A percentile compares a stretch with the other conserved stretches of the same genome.
These are phyloP conservation scores for Vanrija humicola DNA, from an alignment of 1,284 basidiomycete genomes.

Conservation along the genomic window DNA sequence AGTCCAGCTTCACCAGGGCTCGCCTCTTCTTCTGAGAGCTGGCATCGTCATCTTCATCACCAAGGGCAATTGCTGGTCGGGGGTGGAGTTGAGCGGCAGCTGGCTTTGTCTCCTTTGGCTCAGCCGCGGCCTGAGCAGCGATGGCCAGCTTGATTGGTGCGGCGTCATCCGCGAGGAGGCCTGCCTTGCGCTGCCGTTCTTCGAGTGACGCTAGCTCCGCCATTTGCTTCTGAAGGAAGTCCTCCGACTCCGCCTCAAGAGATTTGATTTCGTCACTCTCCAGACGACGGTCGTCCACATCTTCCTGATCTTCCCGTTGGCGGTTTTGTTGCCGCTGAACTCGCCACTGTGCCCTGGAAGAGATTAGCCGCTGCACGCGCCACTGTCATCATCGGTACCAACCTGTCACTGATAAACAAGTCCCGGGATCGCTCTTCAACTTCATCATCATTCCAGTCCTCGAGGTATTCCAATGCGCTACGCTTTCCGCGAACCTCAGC, in stretches of 20 bases:
- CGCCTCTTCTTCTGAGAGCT: constrained; percentile 67
- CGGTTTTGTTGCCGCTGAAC: constrained; percentile 63
- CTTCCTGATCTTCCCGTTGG: constrained; percentile 68
- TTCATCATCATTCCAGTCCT: constrained; percentile 86
- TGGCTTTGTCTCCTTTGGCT: constrained; percentile 47
- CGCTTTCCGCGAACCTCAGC: constrained; percentile 67
- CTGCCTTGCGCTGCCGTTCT: constrained; percentile 78
- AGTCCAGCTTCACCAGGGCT: constrained; percentile 78
- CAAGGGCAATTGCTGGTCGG: constrained; percentile 55
- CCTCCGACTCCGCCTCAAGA: constrained; percentile 76
- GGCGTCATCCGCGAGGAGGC: constrained; percentile 82
- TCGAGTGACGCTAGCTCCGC: constrained; percentile 83
- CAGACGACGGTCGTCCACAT: constrained; percentile 71
- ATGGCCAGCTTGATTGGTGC: constrained; percentile 79
- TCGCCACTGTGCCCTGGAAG: constrained; percentile 66
- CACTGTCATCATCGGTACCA: constrained; percentile 17
- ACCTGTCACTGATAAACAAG: constrained; percentile 79
- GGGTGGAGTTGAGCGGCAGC: constrained; percentile 31
- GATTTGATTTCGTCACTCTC: constrained; percentile 81
- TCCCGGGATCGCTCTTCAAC: constrained; percentile 60
- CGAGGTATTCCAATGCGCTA: constrained; percentile 67
- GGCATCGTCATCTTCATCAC: constrained; percentile 75
- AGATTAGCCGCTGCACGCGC: neutral
- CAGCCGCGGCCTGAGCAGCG: constrained; percentile 29
- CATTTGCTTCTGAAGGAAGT: constrained; percentile 82